phyloP scores from a whole-genome alignment of 441 rosid species.

The Pelargonium myrrhifolium region DNA sequence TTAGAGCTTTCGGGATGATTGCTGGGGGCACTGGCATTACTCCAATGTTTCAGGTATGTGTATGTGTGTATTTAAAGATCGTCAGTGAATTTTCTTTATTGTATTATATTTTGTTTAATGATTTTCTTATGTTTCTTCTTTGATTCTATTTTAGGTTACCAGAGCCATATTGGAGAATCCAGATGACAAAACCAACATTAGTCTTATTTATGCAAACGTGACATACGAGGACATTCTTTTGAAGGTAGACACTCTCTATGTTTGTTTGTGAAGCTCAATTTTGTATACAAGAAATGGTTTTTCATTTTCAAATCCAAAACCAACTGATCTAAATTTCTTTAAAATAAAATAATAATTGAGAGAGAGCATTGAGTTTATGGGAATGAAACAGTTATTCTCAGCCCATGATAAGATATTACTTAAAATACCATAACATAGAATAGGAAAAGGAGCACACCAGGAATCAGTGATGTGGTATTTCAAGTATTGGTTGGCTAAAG shows the following conservation, averaged over 20 bases:
- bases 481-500: too few relatives aligned
- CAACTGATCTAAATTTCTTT: too few relatives aligned
- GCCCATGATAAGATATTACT: too few relatives aligned
- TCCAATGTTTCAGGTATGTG: constrained; percentile 39
- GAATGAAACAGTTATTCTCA: too few relatives aligned
- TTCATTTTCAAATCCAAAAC: too few relatives aligned
- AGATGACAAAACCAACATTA: constrained; percentile 22
- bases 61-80: constrained; percentile 2
- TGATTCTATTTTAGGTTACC: constrained; percentile 20
- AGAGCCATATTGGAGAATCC: constrained; percentile 35
- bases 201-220: constrained; percentile 33
- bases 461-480: not conserved
- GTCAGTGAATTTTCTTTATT: not conserved
- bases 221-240: constrained; percentile 32
- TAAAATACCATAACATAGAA: too few relatives aligned
- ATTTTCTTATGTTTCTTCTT: constrained; percentile 1
- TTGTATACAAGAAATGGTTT: too few relatives aligned
- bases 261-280: not conserved
- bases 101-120: not conserved
- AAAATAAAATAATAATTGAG: too few relatives aligned
- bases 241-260: constrained; percentile 21
- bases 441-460: too few relatives aligned
- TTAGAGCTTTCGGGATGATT: constrained; percentile 33
- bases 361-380: too few relatives aligned
- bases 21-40: constrained; percentile 39